Conservation (phyloP, 805 yeast species). For the Lipomyces sp. region DNA sequence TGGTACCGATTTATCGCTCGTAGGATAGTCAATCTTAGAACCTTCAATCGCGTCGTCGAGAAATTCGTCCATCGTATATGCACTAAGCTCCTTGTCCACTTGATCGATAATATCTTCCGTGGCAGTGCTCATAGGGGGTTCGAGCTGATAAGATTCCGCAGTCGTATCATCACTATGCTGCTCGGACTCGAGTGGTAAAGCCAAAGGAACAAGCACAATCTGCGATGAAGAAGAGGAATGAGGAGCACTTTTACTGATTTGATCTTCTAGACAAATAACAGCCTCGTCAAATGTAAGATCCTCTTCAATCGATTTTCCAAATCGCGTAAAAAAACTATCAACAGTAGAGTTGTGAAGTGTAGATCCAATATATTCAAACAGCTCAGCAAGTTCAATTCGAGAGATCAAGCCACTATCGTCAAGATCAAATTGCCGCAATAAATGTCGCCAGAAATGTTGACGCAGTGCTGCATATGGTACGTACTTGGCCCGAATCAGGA, state of each 20-base stretch:
- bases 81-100: too few species aligned
- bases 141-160: neutral
- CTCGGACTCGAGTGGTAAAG: too few species aligned
- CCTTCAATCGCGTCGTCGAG: too few species aligned
- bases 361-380: constrained; percentile 64
- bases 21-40: too few species aligned
- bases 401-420: constrained; percentile 48
- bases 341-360: constrained; percentile 39
- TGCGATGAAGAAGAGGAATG: neutral
- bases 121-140: too few species aligned
- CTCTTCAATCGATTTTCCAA: constrained; percentile 36
- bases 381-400: constrained; percentile 57
- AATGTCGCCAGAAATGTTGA: constrained; percentile 64
- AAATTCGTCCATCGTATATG: too few species aligned
- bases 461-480: constrained; percentile 63
- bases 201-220: neutral
- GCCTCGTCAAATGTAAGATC: constrained; percentile 56
- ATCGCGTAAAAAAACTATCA: constrained; percentile 31
- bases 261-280: constrained; percentile 48
- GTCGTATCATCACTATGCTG: too few species aligned
- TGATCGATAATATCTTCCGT: too few species aligned
- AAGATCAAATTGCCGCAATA: constrained; percentile 50
- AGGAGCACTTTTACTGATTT: constrained; percentile 32
- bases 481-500: constrained; percentile 61
- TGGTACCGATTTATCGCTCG: neutral